A percentile compares a stretch with the other conserved stretches of the same genome.
phyloP scores from a whole-genome alignment of 2,329 filamentous ascomycete genomes.

The Colletotrichum sansevieriae region DNA sequence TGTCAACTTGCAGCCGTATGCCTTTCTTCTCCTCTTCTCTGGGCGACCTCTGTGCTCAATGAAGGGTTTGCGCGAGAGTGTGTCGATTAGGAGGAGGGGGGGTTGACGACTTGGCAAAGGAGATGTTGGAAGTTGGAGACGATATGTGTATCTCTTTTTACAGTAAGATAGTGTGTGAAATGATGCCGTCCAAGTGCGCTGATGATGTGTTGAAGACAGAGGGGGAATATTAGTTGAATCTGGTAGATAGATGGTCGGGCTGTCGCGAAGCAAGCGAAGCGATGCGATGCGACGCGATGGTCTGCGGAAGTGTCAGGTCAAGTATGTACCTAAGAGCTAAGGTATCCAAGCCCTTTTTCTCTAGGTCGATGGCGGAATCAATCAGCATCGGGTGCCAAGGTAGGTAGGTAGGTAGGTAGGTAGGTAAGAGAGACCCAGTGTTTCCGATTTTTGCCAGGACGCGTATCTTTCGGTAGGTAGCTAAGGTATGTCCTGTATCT shows the following conservation, averaged over 20 bases:
- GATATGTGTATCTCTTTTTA: conserved; percentile 2
- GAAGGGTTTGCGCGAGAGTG: conserved; percentile 34
- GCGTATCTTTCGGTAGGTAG: neutral
- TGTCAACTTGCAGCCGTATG: conserved; percentile 33
- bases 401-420: too few species aligned
- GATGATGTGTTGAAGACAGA: neutral
- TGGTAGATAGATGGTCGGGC: conserved; percentile 6
- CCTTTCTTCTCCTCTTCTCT: neutral
- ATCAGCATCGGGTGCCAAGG: conserved; percentile 1
- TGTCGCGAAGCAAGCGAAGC: conserved; percentile 24
- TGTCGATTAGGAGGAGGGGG: conserved; percentile 4
- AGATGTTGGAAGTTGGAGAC: neutral
- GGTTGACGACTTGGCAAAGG: conserved; percentile 19
- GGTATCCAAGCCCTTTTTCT: neutral
- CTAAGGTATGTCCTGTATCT: neutral
- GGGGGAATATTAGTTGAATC: neutral
- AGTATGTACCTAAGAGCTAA: neutral
- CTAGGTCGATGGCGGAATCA: neutral
- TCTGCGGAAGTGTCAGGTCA: neutral
- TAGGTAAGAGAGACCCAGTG: neutral
- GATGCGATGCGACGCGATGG: conserved; percentile 17
- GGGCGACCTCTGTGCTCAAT: conserved; percentile 20
- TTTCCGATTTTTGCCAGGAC: conserved; percentile 7
- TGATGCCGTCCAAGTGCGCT: conserved; percentile 16
- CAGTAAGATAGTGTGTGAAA: neutral